A percentile compares a stretch with the other conserved stretches of the same genome.
Conservation (phyloP, 2,329 filamentous ascomycete genomes). For the Aspergillus sclerotialis region DNA sequence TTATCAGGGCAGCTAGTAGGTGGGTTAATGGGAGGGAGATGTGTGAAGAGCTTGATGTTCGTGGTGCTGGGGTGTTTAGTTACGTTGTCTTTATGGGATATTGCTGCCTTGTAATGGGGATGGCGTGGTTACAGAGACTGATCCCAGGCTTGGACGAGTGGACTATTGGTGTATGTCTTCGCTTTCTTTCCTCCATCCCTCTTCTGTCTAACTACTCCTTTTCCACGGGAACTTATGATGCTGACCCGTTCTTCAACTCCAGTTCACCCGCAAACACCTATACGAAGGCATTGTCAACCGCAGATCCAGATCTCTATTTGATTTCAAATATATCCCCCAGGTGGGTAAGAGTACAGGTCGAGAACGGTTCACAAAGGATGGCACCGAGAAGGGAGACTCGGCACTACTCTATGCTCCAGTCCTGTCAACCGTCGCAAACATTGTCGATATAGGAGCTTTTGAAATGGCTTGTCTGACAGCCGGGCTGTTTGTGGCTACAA, state of each 20-base stretch:
- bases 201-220: not conserved
- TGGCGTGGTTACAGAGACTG: not conserved
- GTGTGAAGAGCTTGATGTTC: not conserved
- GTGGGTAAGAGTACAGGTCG: not conserved
- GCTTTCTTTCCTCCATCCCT: no score
- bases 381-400: no score
- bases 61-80: not conserved
- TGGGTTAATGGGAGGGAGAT: not conserved
- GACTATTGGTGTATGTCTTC: no score
- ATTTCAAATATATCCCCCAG: not conserved
- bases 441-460: no score
- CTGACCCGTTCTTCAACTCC: not conserved
- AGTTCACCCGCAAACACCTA: not conserved
- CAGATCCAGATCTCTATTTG: not conserved
- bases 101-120: not conserved
- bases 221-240: not conserved
- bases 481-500: no score
- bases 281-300: not conserved
- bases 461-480: no score
- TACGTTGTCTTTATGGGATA: not conserved
- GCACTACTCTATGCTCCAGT: no score
- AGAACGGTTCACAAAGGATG: no score
- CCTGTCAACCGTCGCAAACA: no score
- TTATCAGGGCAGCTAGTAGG: not conserved
- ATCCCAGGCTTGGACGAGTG: not conserved